Percentiles rank a stretch among this genome's conserved stretches.
These are phyloP conservation scores for Diaporthe caulivora DNA, from an alignment of 2,329 filamentous ascomycete genomes.

Conservation along the genomic window DNA sequence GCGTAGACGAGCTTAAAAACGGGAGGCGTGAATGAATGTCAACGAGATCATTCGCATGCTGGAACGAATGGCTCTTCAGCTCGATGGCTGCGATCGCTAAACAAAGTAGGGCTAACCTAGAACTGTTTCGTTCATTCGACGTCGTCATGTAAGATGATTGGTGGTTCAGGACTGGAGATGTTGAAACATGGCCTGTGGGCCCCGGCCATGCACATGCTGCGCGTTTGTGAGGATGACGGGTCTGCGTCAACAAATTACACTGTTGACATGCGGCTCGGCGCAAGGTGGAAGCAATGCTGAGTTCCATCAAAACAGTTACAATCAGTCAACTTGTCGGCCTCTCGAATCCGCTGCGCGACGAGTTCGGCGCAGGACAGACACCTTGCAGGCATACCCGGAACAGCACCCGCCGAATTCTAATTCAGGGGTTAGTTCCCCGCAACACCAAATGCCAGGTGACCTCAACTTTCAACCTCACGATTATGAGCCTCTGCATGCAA, in stretches of 20 bases:
- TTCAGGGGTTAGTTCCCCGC: conserved; percentile 37
- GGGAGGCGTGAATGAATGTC: conserved; percentile 30
- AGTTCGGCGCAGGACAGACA: not conserved
- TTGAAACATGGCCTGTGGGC: conserved; percentile 4
- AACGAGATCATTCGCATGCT: not conserved
- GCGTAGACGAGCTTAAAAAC: conserved; percentile 48
- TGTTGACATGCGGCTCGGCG: not conserved
- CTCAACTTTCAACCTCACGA: conserved; percentile 5
- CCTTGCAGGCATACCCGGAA: conserved; percentile 35
- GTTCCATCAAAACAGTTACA: not conserved
- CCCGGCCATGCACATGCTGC: not conserved
- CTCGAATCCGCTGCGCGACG: not conserved
- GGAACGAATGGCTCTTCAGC: not conserved
- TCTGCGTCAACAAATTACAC: not conserved
- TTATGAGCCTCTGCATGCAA: not conserved
- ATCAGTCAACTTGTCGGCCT: not conserved
- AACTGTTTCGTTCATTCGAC: not conserved
- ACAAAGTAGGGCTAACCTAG: not conserved
- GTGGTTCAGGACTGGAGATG: conserved; percentile 2
- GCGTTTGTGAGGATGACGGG: not conserved
- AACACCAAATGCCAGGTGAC: conserved; percentile 32
- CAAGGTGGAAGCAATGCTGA: not conserved
- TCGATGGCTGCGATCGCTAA: not conserved
- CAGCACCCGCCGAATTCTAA: conserved; percentile 31
- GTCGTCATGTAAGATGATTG: conserved; percentile 41